These are phyloP conservation scores for Syzygium malaccense DNA, from an alignment of 441 rosid genomes.

Conservation along the genomic window DNA sequence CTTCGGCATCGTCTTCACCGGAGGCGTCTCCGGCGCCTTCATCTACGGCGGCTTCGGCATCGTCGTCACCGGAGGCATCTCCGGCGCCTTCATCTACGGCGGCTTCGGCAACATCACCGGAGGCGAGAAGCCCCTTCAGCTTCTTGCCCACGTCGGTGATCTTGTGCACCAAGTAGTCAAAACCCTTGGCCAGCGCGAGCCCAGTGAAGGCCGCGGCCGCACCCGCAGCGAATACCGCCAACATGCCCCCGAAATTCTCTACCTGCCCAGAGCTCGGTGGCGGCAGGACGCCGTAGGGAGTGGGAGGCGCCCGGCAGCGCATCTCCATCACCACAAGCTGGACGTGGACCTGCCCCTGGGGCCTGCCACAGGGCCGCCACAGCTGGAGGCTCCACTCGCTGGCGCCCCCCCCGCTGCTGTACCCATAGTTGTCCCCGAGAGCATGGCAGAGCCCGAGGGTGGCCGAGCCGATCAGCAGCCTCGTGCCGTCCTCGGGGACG, in stretches of 20 bases:
- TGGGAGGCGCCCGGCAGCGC: conserved; percentile 17
- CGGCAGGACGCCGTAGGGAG: conserved; percentile 32
- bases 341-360: conserved; percentile 70
- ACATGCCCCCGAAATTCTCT: conserved; percentile 49
- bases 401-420: conserved; percentile 21
- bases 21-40: too few species aligned
- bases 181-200: conserved; percentile 51
- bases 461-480: conserved; percentile 66
- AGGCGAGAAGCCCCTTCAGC: conserved; percentile 25
- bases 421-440: conserved; percentile 25
- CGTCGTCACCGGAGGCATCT: too few species aligned
- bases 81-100: too few species aligned
- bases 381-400: conserved; percentile 28
- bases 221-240: conserved; percentile 64
- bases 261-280: background rate
- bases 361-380: conserved; percentile 76
- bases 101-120: too few species aligned
- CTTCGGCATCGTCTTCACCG: too few species aligned
- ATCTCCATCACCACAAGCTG: conserved; percentile 29
- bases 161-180: conserved; percentile 49
- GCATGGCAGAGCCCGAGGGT: conserved; percentile 45
- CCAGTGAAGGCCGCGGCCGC: conserved; percentile 70
- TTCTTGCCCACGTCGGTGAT: conserved; percentile 45
- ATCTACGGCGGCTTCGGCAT: too few species aligned
- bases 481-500: conserved; percentile 49